Base-by-base conservation (phyloP, 192 early-diverging fungal genomes). In the Umbelopsis ramanniana region DNA sequence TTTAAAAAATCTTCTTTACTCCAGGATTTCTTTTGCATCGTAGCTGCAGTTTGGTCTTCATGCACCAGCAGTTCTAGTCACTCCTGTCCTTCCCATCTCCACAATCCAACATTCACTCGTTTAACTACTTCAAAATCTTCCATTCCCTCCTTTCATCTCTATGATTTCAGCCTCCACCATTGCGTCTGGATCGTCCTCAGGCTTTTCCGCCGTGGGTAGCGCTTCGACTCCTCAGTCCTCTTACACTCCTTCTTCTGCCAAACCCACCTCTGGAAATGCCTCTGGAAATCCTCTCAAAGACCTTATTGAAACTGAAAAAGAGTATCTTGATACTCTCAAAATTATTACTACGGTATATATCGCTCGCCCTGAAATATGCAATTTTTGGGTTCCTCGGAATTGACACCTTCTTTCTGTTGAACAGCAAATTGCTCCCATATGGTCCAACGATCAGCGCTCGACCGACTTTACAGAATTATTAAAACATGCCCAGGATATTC, bases 401-500 rank as follows among this genome's bases (percentile, higher is more conserved):
- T 43, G 11, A 43, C 40, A 43, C 40, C 1, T 4, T 2, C 1
- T 19, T 53, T 52, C 4, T 46, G 52, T n/a, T 46, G 54, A 11
- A 52, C 40, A 89, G 85, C 80, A 83, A 78, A 81, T 89, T 40
- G 76, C 85, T 14, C 80, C 81, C n/a, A 72, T 82, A 52, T 89
- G 85, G 85, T 82, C 75, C 26, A 79, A 77, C 52, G 74, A 79
- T 22, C 71, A 83, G 40, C 79, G 79, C 43, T 79, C 81, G 6
- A 84, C 85, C 11, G 85, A 89, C 48, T 82, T 89, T 52, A 76
- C 80, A 63, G 73, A 79, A 10, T 69, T 89, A 33, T 76, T 88
- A 52, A 73, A 75, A 33, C 60, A 79, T 63, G 48, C 83, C 11
- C 80, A 83, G 24, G 84, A 84, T 15, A 84, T 88, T 45, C 82